Percentiles rank a stretch among this genome's conserved stretches.
phyloP scores from a whole-genome alignment of 2,329 filamentous ascomycete species.

The Aureobasidium namibiae region DNA sequence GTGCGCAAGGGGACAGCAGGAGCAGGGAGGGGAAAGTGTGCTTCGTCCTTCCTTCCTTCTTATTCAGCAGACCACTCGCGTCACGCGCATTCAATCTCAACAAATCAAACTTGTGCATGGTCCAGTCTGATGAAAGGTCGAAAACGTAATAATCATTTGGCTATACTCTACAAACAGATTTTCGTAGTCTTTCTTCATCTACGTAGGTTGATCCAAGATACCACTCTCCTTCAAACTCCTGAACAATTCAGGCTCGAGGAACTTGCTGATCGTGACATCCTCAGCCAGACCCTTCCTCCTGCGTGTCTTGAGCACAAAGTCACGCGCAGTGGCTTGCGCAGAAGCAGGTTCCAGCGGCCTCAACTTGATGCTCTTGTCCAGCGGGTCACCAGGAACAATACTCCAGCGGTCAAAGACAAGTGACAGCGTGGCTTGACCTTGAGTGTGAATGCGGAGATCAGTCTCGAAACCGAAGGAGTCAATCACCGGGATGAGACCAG shows the following conservation, averaged over 20 bases:
- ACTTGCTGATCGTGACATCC: slow-evolving; percentile 92
- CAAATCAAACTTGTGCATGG: too few species aligned
- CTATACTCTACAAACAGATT: background rate
- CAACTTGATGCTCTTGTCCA: slow-evolving; percentile 77
- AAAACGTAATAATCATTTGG: background rate
- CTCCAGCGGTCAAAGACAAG: slow-evolving; percentile 95
- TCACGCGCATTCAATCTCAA: too few species aligned
- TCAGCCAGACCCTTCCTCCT: slow-evolving; percentile 88
- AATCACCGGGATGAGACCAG: slow-evolving; percentile 87
- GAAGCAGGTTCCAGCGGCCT: slow-evolving; percentile 79
- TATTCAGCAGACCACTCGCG: too few species aligned
- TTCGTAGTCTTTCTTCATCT: background rate
- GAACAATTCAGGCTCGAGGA: slow-evolving; percentile 91
- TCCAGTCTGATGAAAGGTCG: too few species aligned
- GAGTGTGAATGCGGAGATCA: slow-evolving; percentile 89
- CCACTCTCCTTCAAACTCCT: slow-evolving; percentile 81
- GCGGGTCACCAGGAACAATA: slow-evolving; percentile 88
- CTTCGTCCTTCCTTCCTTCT: too few species aligned
- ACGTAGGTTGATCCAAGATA: slow-evolving; percentile 55
- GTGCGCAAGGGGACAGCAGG: too few species aligned
- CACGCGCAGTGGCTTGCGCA: slow-evolving; percentile 81
- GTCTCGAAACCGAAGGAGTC: slow-evolving; percentile 98
- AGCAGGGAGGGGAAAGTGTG: too few species aligned
- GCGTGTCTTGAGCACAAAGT: slow-evolving; percentile 95
- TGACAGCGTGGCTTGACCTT: slow-evolving; percentile 82